Conservation (phyloP, 2,329 filamentous ascomycete species). For the Penicillium brasilianum region DNA sequence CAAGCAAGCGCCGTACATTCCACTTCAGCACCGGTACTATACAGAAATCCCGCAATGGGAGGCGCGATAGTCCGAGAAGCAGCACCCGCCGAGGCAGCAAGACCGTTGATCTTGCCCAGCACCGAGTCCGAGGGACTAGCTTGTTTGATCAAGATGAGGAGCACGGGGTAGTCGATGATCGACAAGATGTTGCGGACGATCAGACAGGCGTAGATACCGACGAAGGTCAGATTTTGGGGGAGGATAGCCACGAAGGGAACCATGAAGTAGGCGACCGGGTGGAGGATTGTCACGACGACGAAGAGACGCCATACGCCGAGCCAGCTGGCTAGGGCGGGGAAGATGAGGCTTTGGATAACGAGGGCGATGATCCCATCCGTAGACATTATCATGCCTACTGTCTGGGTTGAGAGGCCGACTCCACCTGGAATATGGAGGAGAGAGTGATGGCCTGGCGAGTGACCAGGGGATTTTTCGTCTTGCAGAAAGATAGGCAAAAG, state of each 20-base stretch:
- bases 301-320: constrained; percentile 72
- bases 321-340: constrained; percentile 66
- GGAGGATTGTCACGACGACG: constrained; percentile 66
- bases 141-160: constrained; percentile 75
- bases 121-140: constrained; percentile 66
- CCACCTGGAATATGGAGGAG: constrained; percentile 66
- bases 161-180: constrained; percentile 70
- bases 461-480: constrained; percentile 58
- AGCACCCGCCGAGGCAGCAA: constrained; percentile 74
- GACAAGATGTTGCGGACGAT: constrained; percentile 69
- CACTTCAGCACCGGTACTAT: constrained; percentile 63
- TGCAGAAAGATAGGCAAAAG: constrained; percentile 92
- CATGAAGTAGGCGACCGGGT: constrained; percentile 70
- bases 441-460: constrained; percentile 39
- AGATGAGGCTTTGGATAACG: constrained; percentile 73
- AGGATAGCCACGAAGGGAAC: constrained; percentile 70
- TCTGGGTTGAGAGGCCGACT: constrained; percentile 67
- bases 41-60: constrained; percentile 70
- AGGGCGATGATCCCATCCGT: constrained; percentile 74
- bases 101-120: constrained; percentile 72
- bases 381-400: constrained; percentile 71
- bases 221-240: constrained; percentile 58
- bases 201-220: constrained; percentile 69
- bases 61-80: constrained; percentile 72
- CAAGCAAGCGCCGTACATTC: constrained; percentile 66